phyloP scores from a whole-genome alignment of 306 rosid genomes.

The Chamaecrista fasciculata region DNA sequence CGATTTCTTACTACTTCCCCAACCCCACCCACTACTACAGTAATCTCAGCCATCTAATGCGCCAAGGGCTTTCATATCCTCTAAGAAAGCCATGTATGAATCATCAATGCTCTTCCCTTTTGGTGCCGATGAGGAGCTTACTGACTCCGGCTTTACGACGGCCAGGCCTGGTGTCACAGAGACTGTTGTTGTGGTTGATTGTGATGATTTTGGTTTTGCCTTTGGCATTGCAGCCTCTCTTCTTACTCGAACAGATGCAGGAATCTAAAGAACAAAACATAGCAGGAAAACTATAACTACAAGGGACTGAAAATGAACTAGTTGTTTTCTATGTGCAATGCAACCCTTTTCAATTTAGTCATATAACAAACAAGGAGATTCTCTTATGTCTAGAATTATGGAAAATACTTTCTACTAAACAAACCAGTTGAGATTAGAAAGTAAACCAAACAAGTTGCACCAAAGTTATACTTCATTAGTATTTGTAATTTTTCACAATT shows the following conservation, averaged over 20 bases:
- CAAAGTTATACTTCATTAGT: neutral
- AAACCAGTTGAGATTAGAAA: neutral
- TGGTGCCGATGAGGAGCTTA: slow-evolving; percentile 52
- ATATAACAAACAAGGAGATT: neutral
- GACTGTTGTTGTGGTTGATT: slow-evolving; percentile 41
- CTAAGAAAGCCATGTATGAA: slow-evolving; percentile 77
- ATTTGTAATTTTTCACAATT: no score
- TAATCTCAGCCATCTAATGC: slow-evolving; percentile 71
- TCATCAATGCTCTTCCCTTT: slow-evolving; percentile 76
- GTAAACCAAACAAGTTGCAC: neutral
- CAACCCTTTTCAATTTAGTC: neutral
- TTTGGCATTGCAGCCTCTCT: slow-evolving; percentile 67
- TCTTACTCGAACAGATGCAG: slow-evolving; percentile 94
- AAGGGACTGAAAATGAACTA: neutral
- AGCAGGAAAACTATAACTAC: neutral
- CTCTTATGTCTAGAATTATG: neutral
- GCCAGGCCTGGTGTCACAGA: slow-evolving; percentile 41
- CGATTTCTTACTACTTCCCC: neutral
- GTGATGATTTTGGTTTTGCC: slow-evolving; percentile 60
- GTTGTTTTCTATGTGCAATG: neutral
- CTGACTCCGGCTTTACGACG: slow-evolving; percentile 49
- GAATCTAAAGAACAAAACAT: slow-evolving; percentile 51
- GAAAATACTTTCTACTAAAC: neutral
- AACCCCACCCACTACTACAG: neutral
- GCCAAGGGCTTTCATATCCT: slow-evolving; percentile 90